Conservation (phyloP, 345 rosid genomes). For the Pistacia integerrima region DNA sequence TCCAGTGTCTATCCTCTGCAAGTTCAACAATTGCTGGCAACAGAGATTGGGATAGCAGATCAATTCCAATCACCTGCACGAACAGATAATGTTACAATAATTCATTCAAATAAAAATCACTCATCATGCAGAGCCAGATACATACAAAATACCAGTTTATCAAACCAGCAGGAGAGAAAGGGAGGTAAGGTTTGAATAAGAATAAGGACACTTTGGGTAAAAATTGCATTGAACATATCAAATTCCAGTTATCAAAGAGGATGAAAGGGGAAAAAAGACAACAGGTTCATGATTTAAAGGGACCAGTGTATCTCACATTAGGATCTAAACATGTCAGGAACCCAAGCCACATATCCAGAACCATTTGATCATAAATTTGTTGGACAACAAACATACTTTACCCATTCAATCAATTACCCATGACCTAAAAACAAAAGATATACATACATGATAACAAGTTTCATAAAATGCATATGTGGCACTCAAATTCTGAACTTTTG, state of each 20-base stretch:
- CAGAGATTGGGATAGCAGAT: conserved; percentile 60
- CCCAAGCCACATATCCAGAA: background rate
- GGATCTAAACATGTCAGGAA: background rate
- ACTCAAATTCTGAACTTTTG: background rate
- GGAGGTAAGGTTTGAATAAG: background rate
- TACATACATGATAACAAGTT: background rate
- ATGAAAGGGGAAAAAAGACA: background rate
- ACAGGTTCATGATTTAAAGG: background rate
- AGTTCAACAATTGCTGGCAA: conserved; percentile 68
- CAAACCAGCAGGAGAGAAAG: background rate
- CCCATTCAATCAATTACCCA: background rate
- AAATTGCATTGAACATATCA: background rate
- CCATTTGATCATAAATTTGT: background rate
- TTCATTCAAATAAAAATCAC: background rate
- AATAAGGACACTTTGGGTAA: background rate
- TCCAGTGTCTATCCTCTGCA: conserved; percentile 71
- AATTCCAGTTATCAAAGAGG: background rate
- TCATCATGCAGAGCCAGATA: background rate
- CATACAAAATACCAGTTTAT: background rate
- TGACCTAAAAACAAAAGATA: background rate
- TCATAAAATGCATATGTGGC: background rate
- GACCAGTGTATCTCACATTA: background rate
- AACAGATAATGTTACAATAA: background rate
- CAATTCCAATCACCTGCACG: conserved; percentile 63
- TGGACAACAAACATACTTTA: background rate